phyloP scores from a whole-genome alignment of 1,139 yeast genomes.

The Geotrichum klebahnii region DNA sequence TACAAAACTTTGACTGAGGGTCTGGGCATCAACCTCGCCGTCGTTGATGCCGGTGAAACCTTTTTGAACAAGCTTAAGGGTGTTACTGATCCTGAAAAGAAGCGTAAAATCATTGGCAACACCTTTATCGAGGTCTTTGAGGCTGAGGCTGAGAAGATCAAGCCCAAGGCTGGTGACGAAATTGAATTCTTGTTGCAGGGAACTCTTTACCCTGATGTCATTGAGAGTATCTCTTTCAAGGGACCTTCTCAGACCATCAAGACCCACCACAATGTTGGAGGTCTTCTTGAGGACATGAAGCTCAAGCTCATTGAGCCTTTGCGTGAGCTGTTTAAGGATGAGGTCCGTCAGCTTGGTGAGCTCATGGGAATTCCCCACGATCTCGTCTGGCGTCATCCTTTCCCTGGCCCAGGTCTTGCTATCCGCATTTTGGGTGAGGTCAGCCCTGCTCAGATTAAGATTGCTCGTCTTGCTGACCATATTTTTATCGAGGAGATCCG shows the following conservation, averaged over 20 bases:
- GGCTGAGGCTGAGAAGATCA: conserved; percentile 88
- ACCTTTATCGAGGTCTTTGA: conserved; percentile 96
- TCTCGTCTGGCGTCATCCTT: conserved; percentile 98
- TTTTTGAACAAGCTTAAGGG: conserved; percentile 84
- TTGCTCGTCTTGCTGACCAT: conserved; percentile 95
- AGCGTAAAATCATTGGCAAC: conserved; percentile 97
- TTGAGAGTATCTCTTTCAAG: conserved; percentile 96
- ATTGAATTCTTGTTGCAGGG: conserved; percentile 94
- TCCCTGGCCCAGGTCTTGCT: conserved; percentile 99
- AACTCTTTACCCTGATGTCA: conserved; percentile 96
- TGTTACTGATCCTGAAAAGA: conserved; percentile 96
- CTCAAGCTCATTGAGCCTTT: conserved; percentile 96
- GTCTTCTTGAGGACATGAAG: conserved; percentile 95
- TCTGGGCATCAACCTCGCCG: conserved; percentile 88
- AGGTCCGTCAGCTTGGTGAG: conserved; percentile 94
- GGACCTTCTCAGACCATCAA: conserved; percentile 99
- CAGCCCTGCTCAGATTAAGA: conserved; percentile 83
- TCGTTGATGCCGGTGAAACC: conserved; percentile 89
- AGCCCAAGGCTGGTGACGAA: conserved; percentile 73
- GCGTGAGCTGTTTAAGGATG: conserved; percentile 97
- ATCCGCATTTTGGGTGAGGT: conserved; percentile 97
- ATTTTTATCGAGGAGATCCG: conserved; percentile 94
- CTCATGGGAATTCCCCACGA: conserved; percentile 93
- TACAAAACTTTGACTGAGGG: conserved; percentile 87
- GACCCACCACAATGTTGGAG: conserved; percentile 99